Conservation (phyloP, 2,329 filamentous ascomycete species). For the Aspergillus sp. region DNA sequence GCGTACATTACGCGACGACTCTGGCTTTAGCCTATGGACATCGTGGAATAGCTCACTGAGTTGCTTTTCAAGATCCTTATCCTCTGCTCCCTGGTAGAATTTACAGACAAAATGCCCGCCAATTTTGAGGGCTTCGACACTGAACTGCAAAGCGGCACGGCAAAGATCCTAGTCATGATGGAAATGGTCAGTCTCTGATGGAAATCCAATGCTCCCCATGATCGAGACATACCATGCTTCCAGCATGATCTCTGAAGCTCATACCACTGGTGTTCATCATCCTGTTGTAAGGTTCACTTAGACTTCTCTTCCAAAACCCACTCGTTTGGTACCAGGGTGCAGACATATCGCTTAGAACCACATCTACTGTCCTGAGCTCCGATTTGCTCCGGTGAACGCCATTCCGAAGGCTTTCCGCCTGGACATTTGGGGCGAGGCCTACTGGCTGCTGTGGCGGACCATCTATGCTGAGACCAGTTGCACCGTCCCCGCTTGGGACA, state of each 20-base stretch:
- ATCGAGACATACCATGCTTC: conserved; percentile 67
- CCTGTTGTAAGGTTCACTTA: conserved; percentile 95
- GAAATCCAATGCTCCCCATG: not conserved
- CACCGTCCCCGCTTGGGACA: no score
- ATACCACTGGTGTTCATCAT: conserved; percentile 98
- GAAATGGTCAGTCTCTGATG: not conserved
- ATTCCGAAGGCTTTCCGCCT: not conserved
- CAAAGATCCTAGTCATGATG: conserved; percentile 68
- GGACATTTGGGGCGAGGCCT: not conserved
- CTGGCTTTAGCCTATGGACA: conserved; percentile 82
- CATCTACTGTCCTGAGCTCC: conserved; percentile 60
- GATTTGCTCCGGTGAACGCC: conserved; percentile 18
- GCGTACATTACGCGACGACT: conserved; percentile 70
- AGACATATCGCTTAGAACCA: conserved; percentile 98
- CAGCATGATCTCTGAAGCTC: conserved; percentile 75
- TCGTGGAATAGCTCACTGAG: conserved; percentile 69
- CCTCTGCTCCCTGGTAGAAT: conserved; percentile 87
- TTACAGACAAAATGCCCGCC: conserved; percentile 95
- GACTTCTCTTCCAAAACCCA: conserved; percentile 73
- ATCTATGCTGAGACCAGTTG: not conserved
- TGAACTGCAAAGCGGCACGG: conserved; percentile 72
- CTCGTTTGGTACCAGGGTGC: conserved; percentile 80
- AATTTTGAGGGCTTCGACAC: conserved; percentile 68
- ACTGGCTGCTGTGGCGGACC: not conserved
- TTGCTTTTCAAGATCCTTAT: conserved; percentile 66